Evolutionary conservation across 805 yeast species (phyloP).

Genomic region (Lachancea cidri): DNA sequence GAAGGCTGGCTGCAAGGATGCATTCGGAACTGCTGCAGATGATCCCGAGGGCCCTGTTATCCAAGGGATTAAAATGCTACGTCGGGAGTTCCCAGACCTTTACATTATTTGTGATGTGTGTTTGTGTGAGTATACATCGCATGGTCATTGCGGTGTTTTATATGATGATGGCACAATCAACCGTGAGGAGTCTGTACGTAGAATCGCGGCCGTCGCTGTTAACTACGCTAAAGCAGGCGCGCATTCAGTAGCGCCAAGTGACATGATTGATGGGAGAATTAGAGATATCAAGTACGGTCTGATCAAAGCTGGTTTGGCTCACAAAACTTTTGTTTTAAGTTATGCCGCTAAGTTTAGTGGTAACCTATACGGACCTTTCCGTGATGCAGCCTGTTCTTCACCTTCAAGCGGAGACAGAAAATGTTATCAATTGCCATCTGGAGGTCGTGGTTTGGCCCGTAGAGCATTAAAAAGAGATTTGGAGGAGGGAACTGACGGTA

Average conservation of each 20-base stretch:
- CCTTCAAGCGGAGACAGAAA: constrained; percentile 91
- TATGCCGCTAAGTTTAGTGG: constrained; percentile 95
- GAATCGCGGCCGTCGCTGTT: constrained; percentile 92
- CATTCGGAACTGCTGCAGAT: constrained; percentile 84
- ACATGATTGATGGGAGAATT: constrained; percentile 95
- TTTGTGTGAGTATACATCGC: constrained; percentile 91
- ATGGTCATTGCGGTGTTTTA: constrained; percentile 96
- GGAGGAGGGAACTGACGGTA: constrained; percentile 90
- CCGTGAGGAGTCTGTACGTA: constrained; percentile 64
- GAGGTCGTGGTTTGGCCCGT: constrained; percentile 89
- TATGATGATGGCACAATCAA: constrained; percentile 83
- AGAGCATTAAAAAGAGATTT: constrained; percentile 84
- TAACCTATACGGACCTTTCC: constrained; percentile 88
- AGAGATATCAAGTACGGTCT: constrained; percentile 82
- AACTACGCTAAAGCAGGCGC: constrained; percentile 96
- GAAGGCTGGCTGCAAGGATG: constrained; percentile 70
- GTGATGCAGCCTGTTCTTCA: constrained; percentile 93
- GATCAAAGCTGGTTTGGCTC: constrained; percentile 75
- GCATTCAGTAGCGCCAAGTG: constrained; percentile 92
- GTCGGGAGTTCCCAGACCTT: constrained; percentile 66
- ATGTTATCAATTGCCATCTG: constrained; percentile 88
- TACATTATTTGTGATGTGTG: constrained; percentile 94
- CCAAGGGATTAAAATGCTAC: constrained; percentile 61
- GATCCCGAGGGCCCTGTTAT: constrained; percentile 96
- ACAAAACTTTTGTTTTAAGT: constrained; percentile 83